A percentile compares a stretch with the other conserved stretches of the same genome.
phyloP scores from a whole-genome alignment of 768 basidiomycete species.

The Calvatia gigantea region DNA sequence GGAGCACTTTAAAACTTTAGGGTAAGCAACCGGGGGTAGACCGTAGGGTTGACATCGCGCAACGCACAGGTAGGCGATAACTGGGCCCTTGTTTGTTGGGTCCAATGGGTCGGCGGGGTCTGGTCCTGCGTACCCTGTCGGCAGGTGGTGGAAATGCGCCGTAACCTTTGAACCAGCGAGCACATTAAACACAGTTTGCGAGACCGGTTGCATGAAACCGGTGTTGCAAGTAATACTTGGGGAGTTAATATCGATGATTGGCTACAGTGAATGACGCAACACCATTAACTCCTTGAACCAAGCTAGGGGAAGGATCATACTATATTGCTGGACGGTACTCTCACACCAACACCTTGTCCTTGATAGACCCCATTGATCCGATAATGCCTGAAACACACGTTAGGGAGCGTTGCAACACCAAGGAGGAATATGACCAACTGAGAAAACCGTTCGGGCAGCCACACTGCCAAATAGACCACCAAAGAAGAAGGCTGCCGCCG shows the following conservation, averaged over 20 bases:
- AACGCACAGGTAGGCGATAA: slow-evolving; percentile 48
- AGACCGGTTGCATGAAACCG: slow-evolving; percentile 51
- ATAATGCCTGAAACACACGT: slow-evolving; percentile 38
- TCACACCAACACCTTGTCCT: slow-evolving; percentile 34
- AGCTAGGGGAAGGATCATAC: too few species aligned
- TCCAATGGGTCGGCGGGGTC: slow-evolving; percentile 48
- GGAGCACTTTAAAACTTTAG: slow-evolving; percentile 32
- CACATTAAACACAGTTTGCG: slow-evolving; percentile 40
- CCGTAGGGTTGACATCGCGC: background rate
- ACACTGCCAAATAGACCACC: slow-evolving; percentile 17
- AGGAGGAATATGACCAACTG: slow-evolving; percentile 23
- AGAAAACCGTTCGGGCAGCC: slow-evolving; percentile 42
- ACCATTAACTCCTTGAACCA: too few species aligned
- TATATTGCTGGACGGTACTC: slow-evolving; percentile 38
- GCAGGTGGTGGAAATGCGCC: slow-evolving; percentile 49
- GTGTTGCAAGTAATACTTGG: slow-evolving; percentile 59
- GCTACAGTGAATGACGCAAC: slow-evolving; percentile 25
- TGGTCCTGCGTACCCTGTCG: slow-evolving; percentile 35
- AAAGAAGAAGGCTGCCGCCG: background rate
- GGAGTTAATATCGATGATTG: slow-evolving; percentile 55
- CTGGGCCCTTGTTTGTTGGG: slow-evolving; percentile 47
- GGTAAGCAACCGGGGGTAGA: background rate
- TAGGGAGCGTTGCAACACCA: too few species aligned
- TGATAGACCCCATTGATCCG: slow-evolving; percentile 44
- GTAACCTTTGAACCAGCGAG: slow-evolving; percentile 53